Base-by-base conservation (phyloP, 768 basidiomycete species). In the Pholiota molesta region DNA sequence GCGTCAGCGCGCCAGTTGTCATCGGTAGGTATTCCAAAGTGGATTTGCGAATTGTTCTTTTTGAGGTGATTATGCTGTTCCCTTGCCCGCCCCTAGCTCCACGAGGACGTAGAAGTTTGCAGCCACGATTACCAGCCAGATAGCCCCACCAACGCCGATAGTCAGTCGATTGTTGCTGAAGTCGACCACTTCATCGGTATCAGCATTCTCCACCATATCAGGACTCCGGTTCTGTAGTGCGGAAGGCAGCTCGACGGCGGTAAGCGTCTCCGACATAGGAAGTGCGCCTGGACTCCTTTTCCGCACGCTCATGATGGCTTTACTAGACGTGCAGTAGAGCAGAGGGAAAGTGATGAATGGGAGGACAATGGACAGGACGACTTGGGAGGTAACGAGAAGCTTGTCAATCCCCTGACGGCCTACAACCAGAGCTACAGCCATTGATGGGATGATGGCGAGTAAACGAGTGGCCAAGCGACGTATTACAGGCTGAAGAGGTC, bases 281-380 rank as follows among this genome's bases (percentile, higher is more conserved):
- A 69, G 62, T 62, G 76, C 52, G 13, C 59, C 62, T 7, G 54
- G 23, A n/a, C 47, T 42, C 5, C 6, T 77, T 78, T 65, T 88
- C 77, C 74, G 81, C 58, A 89, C 86, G 10, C 78, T 79, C 94
- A 95, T 95, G 68, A 94, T 79, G 9, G 78, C 72, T 62, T 85
- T 85, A 6, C 83, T 87, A 0, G 90, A 85, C 17, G 92, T 94
- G 68, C 93, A 82, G 68, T 80, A 93, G 55, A 95, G 77, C 58
- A 94, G 81, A 0, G 94, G 94, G 64, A 92, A 80, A n/a, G 87
- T 83, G 75, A 95, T 82, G 76, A 95, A 95, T 0, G 94, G 94
- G 4, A 96, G 83, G 10, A 92, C 85, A 71, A 97, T 82, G 28
- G 90, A 89, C 29, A 98, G 82, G 37, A 89, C 81, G 57, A 96